A percentile compares a stretch with the other conserved stretches of the same genome.
These are phyloP conservation scores for Colletotrichum shisoi DNA, from an alignment of 2,329 filamentous ascomycete genomes.

Conservation along the genomic window DNA sequence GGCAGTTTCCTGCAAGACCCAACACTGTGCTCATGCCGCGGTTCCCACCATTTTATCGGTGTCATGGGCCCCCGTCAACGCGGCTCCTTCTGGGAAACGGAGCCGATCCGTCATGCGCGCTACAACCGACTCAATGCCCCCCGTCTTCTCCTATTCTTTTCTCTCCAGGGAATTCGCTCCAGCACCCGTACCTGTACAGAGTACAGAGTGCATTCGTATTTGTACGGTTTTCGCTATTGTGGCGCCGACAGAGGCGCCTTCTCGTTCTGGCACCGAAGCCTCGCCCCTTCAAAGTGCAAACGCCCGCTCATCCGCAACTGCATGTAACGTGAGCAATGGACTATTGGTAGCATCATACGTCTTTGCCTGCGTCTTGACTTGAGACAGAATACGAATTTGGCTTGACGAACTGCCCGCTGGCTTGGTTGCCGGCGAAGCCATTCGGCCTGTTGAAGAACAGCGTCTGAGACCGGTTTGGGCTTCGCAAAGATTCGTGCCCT, in stretches of 20 bases:
- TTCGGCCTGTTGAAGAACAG: conserved; percentile 3
- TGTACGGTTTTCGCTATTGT: conserved; percentile 11
- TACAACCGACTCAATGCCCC: conserved; percentile 15
- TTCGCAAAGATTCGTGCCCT: no score
- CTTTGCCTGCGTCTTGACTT: not conserved
- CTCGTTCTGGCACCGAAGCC: conserved; percentile 4
- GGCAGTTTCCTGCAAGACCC: conserved; percentile 23
- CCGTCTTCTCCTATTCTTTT: not conserved
- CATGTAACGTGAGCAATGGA: not conserved
- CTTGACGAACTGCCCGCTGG: not conserved
- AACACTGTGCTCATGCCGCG: conserved; percentile 31
- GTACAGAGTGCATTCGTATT: no score
- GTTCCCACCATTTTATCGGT: conserved; percentile 7
- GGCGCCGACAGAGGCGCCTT: conserved; percentile 16
- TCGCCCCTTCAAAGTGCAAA: not conserved
- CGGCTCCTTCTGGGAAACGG: conserved; percentile 31
- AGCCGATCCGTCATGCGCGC: conserved; percentile 33
- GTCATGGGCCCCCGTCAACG: conserved; percentile 13
- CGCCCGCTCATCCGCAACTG: not conserved
- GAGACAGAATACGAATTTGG: not conserved
- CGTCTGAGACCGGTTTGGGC: not conserved
- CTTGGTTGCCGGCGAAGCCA: not conserved
- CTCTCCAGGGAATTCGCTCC: conserved; percentile 18
- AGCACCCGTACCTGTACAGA: not conserved
- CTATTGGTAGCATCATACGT: not conserved